These are phyloP conservation scores for Rutidosis leptorrhynchoides DNA, from an alignment of 129 eudicot genomes.

Conservation along the genomic window DNA sequence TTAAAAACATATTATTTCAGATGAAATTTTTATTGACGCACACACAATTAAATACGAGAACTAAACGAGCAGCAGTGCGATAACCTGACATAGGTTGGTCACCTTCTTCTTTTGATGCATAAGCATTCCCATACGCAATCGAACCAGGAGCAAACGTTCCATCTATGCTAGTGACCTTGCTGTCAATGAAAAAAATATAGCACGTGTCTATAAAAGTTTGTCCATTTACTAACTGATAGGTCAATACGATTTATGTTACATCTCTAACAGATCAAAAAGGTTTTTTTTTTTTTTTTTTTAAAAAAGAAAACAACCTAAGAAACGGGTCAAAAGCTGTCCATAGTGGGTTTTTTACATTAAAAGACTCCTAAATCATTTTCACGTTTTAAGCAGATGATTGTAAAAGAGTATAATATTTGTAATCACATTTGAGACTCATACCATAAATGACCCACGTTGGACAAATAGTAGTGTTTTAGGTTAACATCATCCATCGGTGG, in stretches of 20 bases:
- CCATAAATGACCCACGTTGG: too few relatives aligned
- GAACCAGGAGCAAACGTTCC: conserved; percentile 92
- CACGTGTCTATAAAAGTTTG: conserved; percentile 5
- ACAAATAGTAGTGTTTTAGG: neutral
- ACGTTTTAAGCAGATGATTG: neutral
- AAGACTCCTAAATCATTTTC: neutral
- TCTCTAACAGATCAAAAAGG: neutral
- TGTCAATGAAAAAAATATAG: conserved; percentile 31
- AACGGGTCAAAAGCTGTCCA: neutral
- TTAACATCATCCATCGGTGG: neutral
- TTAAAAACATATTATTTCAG: too few relatives aligned
- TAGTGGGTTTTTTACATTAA: neutral
- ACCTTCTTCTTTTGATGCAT: conserved; percentile 96
- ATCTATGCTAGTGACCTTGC: conserved; percentile 89
- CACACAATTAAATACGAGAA: too few relatives aligned
- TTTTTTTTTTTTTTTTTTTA: too few relatives aligned
- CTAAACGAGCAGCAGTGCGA: conserved; percentile 95
- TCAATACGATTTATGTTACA: neutral
- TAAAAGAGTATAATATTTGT: neutral
- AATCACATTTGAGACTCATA: neutral
- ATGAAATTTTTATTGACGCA: too few relatives aligned
- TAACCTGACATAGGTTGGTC: conserved; percentile 98
- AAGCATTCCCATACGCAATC: conserved; percentile 97
- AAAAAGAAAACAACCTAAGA: neutral
- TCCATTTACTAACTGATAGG: neutral